Evolutionary conservation across 345 rosid genomes (phyloP), one percentile per base, ranked within the genome.

Genomic region (Pugionium cornutum): DNA sequence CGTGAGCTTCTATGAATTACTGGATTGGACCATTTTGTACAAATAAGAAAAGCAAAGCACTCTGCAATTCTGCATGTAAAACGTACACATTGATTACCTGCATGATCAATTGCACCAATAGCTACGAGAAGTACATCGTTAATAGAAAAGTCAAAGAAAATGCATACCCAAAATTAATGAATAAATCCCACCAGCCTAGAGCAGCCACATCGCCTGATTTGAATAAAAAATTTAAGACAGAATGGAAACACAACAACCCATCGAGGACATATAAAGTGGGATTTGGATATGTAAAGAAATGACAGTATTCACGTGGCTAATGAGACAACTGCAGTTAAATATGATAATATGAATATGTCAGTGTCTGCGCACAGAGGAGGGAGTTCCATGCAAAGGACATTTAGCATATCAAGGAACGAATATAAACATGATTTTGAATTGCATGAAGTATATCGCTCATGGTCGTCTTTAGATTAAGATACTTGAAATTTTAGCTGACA

Each of bases 11-110:
- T 83, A 76, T 94, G 99, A 68, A 94, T 94, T 62, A 78, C 80
- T 62, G 97, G 96, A 79, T 94, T 94, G n/a, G 97, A 90, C 99
- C 99, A 90, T 82, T 79, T 94, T 50, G 97, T 86, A 78, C 97
- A 90, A 70, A 94, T 96, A 59, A 94, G 89, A 75, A 85, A 94
- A 50, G 97, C 87, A 73, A 94, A 94, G 85, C 95, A 88, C 81
- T 94, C 95, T 28, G 99, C 97, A 75, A 90, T 85, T 68, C 99
- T 94, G 90, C 76, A 80, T 50, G 65, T 54, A 69, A 78, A 47
- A 44, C 10, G 79, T 48, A 31, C 9, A 36, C 56, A 58, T 34
- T 2, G 29, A 51, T 9, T 52, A 58, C 32, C 33, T 52, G 27
- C 32, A 62, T 25, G 44, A 62, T 64, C 53, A 67, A 67, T 69